phyloP scores from a whole-genome alignment of 164 flowering plant species.

The Santalum album region DNA sequence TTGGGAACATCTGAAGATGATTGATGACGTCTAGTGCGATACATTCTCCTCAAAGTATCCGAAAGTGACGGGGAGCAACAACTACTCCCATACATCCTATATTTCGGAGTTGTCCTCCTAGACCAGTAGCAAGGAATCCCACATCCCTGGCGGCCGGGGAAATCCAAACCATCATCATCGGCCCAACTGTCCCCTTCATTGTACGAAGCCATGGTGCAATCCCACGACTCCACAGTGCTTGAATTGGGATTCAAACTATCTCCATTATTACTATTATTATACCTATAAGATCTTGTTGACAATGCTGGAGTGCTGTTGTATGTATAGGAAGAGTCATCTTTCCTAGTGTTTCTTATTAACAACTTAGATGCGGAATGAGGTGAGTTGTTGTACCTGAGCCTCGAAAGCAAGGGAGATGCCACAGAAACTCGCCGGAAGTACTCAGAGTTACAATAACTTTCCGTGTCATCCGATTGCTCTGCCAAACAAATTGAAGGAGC shows the following conservation, averaged over 20 bases:
- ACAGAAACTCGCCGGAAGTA: conserved; percentile 30
- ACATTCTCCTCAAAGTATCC: conserved; percentile 60
- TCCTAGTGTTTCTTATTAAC: conserved; percentile 26
- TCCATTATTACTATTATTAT: conserved; percentile 24
- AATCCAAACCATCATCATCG: conserved; percentile 56
- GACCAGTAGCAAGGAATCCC: conserved; percentile 96
- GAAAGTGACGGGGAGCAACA: conserved; percentile 88
- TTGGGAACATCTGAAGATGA: conserved; percentile 19
- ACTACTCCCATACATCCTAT: conserved; percentile 44
- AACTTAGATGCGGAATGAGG: conserved; percentile 35
- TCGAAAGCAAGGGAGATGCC: conserved; percentile 49
- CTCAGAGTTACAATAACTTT: conserved; percentile 59
- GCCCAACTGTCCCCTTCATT: conserved; percentile 54
- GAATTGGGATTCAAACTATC: conserved; percentile 35
- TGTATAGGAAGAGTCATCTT: conserved; percentile 59
- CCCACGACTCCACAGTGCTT: conserved; percentile 74
- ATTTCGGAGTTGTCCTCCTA: conserved; percentile 53
- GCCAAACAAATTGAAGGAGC: conserved; percentile 21
- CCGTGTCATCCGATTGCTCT: conserved; percentile 53
- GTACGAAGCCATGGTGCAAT: conserved; percentile 57
- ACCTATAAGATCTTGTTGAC: conserved; percentile 60
- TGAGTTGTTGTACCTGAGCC: conserved; percentile 34
- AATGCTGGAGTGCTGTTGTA: conserved; percentile 76
- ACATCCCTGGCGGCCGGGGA: conserved; percentile 71
- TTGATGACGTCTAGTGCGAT: conserved; percentile 24